Conservation (phyloP, 2,329 filamentous ascomycete genomes). For the Passalora sequoiae region DNA sequence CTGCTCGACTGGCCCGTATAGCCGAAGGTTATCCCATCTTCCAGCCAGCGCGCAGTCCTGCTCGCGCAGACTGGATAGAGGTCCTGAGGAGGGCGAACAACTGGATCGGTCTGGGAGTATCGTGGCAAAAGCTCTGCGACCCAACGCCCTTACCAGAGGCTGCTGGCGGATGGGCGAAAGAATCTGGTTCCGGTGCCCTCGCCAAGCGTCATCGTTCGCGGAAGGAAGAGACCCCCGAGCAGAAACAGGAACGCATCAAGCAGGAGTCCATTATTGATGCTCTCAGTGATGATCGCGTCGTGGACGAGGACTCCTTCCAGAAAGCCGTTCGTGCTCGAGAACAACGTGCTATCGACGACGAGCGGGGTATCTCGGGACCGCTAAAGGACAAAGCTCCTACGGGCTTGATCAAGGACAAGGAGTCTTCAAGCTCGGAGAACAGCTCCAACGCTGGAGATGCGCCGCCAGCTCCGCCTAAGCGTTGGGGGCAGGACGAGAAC, state of each 20-base stretch:
- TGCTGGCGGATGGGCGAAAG: conserved; percentile 32
- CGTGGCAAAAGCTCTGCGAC: conserved; percentile 67
- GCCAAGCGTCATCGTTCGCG: conserved; percentile 21
- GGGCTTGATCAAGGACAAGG: no score
- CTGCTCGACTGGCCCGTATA: conserved; percentile 66
- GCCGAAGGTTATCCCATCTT: conserved; percentile 79
- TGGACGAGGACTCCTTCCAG: conserved; percentile 62
- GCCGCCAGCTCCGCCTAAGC: conserved; percentile 42
- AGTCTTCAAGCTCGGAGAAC: conserved; percentile 4
- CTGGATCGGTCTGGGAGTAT: conserved; percentile 60
- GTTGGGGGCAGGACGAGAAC: conserved; percentile 61
- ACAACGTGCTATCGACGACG: conserved; percentile 52
- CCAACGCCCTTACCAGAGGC: conserved; percentile 41
- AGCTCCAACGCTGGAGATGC: conserved; percentile 7
- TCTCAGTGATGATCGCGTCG: conserved; percentile 61
- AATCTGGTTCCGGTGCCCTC: conserved; percentile 18
- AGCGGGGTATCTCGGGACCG: conserved; percentile 40
- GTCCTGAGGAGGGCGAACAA: conserved; percentile 62
- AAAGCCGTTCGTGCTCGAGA: conserved; percentile 59
- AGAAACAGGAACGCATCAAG: conserved; percentile 56
- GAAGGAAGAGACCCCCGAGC: conserved; percentile 44
- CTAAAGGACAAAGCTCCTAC: conserved; percentile 33
- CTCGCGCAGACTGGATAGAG: conserved; percentile 75
- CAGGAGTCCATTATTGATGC: conserved; percentile 64
- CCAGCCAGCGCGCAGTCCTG: conserved; percentile 63